A percentile compares a stretch with the other conserved stretches of the same genome.
phyloP scores from a whole-genome alignment of 2,329 filamentous ascomycete genomes.

The Paraphaeosphaeria minitans region DNA sequence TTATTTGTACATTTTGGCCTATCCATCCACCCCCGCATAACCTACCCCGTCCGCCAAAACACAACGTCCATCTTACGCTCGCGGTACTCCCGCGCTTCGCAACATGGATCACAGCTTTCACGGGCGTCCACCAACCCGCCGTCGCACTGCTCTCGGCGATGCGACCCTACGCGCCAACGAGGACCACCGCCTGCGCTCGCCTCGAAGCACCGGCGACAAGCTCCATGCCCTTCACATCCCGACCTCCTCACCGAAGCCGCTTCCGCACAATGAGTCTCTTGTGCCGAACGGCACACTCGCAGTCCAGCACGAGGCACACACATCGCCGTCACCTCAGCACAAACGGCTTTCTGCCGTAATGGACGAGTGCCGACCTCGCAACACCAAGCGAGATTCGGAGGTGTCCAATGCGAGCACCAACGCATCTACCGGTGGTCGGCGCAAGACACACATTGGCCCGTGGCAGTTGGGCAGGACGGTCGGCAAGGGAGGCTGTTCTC shows the following conservation, averaged over 20 bases:
- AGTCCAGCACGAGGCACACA: constrained; percentile 42
- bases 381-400: constrained; percentile 54
- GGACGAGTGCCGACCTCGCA: constrained; percentile 55
- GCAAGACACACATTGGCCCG: constrained; percentile 82
- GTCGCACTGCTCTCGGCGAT: constrained; percentile 39
- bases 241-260: constrained; percentile 24
- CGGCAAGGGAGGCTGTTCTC: constrained; percentile 86
- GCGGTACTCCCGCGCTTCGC: constrained; percentile 12
- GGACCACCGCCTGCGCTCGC: constrained; percentile 21
- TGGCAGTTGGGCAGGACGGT: constrained; percentile 92
- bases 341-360: constrained; percentile 60
- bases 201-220: constrained; percentile 27
- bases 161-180: constrained; percentile 42
- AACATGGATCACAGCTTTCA: constrained; percentile 40
- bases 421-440: constrained; percentile 55
- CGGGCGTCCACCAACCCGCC: constrained; percentile 39
- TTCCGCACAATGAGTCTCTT: constrained; percentile 54
- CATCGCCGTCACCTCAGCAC: constrained; percentile 49
- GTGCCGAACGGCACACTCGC: constrained; percentile 51
- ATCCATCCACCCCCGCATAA: constrained; percentile 20
- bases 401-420: constrained; percentile 62
- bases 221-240: constrained; percentile 17
- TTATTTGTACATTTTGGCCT: constrained; percentile 31
- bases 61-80: constrained; percentile 11
- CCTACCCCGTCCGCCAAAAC: constrained; percentile 16